Evolutionary conservation across 805 yeast species (phyloP).

Genomic region (Pichia nanzhaoensis): DNA sequence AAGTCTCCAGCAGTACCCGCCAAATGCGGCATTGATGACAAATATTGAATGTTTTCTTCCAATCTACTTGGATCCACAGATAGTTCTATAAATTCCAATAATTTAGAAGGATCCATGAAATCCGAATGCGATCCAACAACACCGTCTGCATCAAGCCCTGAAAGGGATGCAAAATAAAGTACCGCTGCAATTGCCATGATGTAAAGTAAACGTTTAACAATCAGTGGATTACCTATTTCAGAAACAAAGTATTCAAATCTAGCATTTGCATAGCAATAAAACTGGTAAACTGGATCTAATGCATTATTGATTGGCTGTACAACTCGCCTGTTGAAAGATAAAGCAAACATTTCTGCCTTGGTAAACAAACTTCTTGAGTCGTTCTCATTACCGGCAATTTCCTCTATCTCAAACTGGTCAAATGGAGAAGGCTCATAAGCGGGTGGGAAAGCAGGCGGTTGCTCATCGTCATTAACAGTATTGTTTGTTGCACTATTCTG

Average conservation of each 20-base stretch:
- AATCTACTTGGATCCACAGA: slow-evolving; percentile 51
- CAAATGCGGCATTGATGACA: slow-evolving; percentile 76
- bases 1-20: slow-evolving; percentile 87
- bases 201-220: slow-evolving; percentile 70
- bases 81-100: slow-evolving; percentile 43
- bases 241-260: slow-evolving; percentile 53
- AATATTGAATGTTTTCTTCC: slow-evolving; percentile 60
- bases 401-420: slow-evolving; percentile 42
- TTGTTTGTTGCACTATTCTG: not conserved
- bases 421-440: slow-evolving; percentile 20
- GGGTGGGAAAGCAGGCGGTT: slow-evolving; percentile 21
- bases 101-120: slow-evolving; percentile 52
- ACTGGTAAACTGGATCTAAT: slow-evolving; percentile 47
- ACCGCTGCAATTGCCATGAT: slow-evolving; percentile 56
- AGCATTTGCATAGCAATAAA: slow-evolving; percentile 34
- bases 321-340: slow-evolving; percentile 30
- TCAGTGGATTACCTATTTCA: slow-evolving; percentile 77
- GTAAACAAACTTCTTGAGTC: not conserved
- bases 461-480: not conserved
- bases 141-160: slow-evolving; percentile 45
- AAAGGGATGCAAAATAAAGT: slow-evolving; percentile 50
- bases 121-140: slow-evolving; percentile 42
- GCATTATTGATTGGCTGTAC: slow-evolving; percentile 39
- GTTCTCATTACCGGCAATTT: slow-evolving; percentile 13
- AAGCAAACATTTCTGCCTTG: slow-evolving; percentile 37